These are phyloP conservation scores for Colletotrichum melonis DNA, from an alignment of 2,329 filamentous ascomycete genomes.

Conservation along the genomic window DNA sequence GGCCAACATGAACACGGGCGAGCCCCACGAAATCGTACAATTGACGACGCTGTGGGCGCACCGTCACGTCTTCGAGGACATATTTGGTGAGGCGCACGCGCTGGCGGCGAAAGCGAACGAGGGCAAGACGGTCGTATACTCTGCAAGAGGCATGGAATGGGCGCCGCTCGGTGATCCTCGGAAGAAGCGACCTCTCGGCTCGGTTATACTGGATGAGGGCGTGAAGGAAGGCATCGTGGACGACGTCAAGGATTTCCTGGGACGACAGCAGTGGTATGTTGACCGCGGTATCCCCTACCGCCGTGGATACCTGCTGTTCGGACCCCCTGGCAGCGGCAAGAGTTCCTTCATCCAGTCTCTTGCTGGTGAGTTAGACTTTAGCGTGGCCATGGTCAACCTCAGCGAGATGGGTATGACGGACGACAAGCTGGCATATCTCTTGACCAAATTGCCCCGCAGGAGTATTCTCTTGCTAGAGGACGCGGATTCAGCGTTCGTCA, in stretches of 20 bases:
- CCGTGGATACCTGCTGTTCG: conserved; percentile 88
- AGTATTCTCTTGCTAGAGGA: conserved; percentile 90
- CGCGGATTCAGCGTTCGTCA: conserved; percentile 90
- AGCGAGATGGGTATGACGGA: conserved; percentile 92
- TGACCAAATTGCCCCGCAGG: conserved; percentile 85
- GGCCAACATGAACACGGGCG: conserved; percentile 82
- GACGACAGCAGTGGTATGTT: conserved; percentile 86
- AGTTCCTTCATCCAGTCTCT: conserved; percentile 96
- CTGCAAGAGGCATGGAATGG: conserved; percentile 87
- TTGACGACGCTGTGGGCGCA: conserved; percentile 92
- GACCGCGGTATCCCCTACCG: conserved; percentile 96
- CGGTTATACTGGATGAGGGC: conserved; percentile 86
- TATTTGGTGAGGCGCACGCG: conserved; percentile 88
- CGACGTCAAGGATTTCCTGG: conserved; percentile 86
- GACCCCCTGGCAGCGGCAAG: conserved; percentile 91
- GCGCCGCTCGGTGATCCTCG: conserved; percentile 84
- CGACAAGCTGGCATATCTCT: conserved; percentile 85
- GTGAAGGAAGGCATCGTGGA: conserved; percentile 83
- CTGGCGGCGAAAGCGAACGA: conserved; percentile 84
- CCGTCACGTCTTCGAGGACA: conserved; percentile 87
- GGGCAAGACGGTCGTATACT: conserved; percentile 94
- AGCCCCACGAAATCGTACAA: conserved; percentile 94
- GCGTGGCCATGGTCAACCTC: conserved; percentile 91
- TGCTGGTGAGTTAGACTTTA: conserved; percentile 91
- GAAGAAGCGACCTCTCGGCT: conserved; percentile 86